Conservation (phyloP, 2,329 filamentous ascomycete species). For the Talaromyces funiculosus region DNA sequence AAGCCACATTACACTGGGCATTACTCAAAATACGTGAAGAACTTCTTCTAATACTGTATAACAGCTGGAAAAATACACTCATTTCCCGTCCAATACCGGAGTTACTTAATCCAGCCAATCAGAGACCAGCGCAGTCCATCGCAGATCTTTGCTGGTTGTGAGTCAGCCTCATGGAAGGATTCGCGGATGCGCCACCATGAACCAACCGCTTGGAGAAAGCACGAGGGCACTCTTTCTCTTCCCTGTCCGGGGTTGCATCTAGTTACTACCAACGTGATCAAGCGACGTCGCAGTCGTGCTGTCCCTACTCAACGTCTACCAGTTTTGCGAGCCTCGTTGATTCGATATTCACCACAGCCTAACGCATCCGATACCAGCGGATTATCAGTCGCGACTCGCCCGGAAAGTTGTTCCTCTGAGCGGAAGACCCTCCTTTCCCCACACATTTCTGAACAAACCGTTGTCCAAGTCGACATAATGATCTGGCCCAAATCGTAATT, state of each 20-base stretch:
- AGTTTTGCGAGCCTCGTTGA: not conserved
- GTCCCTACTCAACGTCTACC: not conserved
- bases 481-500: not conserved
- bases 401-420: not conserved
- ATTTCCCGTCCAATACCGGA: not conserved
- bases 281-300: not conserved
- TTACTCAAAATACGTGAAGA: not conserved
- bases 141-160: not conserved
- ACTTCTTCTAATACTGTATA: no score
- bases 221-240: not conserved
- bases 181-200: not conserved
- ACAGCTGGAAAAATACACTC: not conserved
- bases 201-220: not conserved
- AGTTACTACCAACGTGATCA: not conserved
- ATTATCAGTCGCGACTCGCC: not conserved
- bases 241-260: not conserved
- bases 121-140: not conserved
- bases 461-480: slow-evolving; percentile 1
- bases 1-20: not conserved
- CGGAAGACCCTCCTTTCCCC: not conserved
- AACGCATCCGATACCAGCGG: not conserved
- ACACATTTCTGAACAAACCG: not conserved
- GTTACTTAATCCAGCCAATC: not conserved
- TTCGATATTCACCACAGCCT: not conserved
- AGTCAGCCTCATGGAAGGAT: not conserved